Evolutionary conservation across 108 stramenopile genomes (phyloP), one percentile per base, ranked within the genome.

Genomic region (Parietichytrium sp.): DNA sequence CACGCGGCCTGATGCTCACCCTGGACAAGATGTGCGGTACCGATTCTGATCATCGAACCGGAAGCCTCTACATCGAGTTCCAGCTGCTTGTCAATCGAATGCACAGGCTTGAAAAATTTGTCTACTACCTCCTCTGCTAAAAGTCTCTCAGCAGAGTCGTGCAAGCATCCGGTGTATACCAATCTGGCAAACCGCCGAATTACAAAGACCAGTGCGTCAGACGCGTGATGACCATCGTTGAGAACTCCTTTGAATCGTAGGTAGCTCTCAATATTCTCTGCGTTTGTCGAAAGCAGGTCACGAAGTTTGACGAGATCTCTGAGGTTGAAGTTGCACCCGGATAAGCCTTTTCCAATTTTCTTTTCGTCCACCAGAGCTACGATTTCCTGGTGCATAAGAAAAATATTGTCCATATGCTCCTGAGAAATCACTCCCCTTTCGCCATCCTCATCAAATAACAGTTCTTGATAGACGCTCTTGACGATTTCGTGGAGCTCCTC

Each of bases 291-390:
- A 12, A 82, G 29, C 8, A 82, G 53, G 47, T 82, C 81, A 4
- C 55, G 81, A 12, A 82, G 81, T 29, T 82, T 82, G 3, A 82
- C 4, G 4, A 82, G 81, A 18, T 82, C 81, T 16, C 81, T 55
- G 16, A 82, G 61, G 45, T 82, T 82, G n/a, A 72, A 72, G 1
- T 42, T 42, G 61, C 61, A 72, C 2, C 61, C 61, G 45, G 10
- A 10, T n/a, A 45, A n/a, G 61, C 61, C 61, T 42, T 72, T 72
- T 31, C 61, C 61, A 20, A 72, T 72, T 25, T 72, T 72, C n/a
- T 72, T 72, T 45, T 36, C 20, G 10, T 31, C 36, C 8, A 42
- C 61, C 6, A 72, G n/a, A 42, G 36, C 42, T 42, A 45, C 38
- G 30, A 72, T 31, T 0, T 20, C n/a, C 10, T n/a, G n/a, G n/a